These are phyloP conservation scores for Marasmius tenuissimus DNA, from an alignment of 1,284 basidiomycete genomes.

Conservation along the genomic window DNA sequence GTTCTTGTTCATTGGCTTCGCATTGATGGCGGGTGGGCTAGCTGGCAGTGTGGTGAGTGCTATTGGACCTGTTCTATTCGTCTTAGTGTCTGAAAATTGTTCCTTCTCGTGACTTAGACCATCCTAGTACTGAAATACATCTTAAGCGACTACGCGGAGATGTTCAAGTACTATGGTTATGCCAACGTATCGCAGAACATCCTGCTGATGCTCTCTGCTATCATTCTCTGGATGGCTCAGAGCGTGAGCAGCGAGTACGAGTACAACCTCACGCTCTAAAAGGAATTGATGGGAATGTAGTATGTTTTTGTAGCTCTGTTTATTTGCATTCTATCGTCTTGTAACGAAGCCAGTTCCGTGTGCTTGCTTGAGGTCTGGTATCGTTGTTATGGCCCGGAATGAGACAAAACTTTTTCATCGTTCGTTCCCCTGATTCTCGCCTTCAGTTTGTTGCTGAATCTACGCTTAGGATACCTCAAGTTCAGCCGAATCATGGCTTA, in stretches of 20 bases:
- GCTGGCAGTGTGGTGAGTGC: conserved; percentile 87
- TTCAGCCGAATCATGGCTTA: no score
- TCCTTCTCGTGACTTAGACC: conserved; percentile 49
- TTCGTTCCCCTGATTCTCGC: no score
- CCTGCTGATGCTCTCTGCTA: conserved; percentile 86
- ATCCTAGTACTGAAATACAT: conserved; percentile 93
- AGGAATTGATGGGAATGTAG: not conserved
- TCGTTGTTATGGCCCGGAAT: no score
- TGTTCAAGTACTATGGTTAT: conserved; percentile 90
- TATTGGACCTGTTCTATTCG: not conserved
- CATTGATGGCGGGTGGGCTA: conserved; percentile 93
- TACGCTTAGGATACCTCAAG: no score
- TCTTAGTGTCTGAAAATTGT: not conserved
- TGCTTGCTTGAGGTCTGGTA: no score
- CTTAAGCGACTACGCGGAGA: conserved; percentile 69
- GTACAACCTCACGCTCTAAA: conserved; percentile 78
- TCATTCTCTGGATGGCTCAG: conserved; percentile 88
- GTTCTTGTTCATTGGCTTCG: conserved; percentile 94
- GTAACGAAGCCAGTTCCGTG: no score
- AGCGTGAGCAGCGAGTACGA: conserved; percentile 82
- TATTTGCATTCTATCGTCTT: not conserved
- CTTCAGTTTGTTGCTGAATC: no score
- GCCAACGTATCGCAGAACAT: conserved; percentile 94
- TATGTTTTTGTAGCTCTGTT: not conserved
- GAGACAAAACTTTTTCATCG: no score